Evolutionary conservation across 2,329 filamentous ascomycete species (phyloP), one percentile per base, ranked within the genome.

Genomic region (Colletotrichum sp.): DNA sequence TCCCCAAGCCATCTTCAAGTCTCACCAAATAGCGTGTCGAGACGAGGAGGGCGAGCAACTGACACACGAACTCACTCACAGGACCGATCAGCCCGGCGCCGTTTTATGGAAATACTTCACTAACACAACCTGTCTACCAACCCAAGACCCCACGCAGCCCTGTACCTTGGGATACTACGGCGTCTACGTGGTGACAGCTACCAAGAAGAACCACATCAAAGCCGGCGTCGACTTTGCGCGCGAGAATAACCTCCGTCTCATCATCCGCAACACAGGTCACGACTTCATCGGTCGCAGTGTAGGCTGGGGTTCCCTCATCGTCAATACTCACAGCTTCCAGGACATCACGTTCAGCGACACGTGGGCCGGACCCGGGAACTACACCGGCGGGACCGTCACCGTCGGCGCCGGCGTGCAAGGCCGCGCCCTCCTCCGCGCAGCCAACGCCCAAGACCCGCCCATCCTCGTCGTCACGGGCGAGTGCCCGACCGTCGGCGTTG

Each of bases 251-350:
- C 84, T 92, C 55, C 87, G 90, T 1, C 79, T 92, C 0, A 83
- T 91, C 36, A 86, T 92, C 76, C 87, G 88, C 75, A 91, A 91
- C 78, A 91, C 90, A 0, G 90, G 90, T 2, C 90, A 92, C 79
- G 90, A 91, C 77, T 88, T 87, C 77, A 84, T 89, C 32, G 93
- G 92, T 34, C 90, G 90, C 32, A 92, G 90, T 0, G 91, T 91
- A 0, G 93, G 92, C 19, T 88, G 88, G 27, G 92, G 92, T 1
- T 86, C 89, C 1, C 81, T 92, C 6, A 86, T 87, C 7, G 83
- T 93, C 65, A 92, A 91, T 87, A 92, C 88, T 8, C 90, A 92
- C 74, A 82, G 86, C 75, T 86, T 92, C 71, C 88, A 91, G 79
- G 82, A 86, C n/a, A 84, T 87, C 30, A 72, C 86, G 30, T 85